phyloP scores from a whole-genome alignment of 345 rosid genomes.

The Brassica juncea region DNA sequence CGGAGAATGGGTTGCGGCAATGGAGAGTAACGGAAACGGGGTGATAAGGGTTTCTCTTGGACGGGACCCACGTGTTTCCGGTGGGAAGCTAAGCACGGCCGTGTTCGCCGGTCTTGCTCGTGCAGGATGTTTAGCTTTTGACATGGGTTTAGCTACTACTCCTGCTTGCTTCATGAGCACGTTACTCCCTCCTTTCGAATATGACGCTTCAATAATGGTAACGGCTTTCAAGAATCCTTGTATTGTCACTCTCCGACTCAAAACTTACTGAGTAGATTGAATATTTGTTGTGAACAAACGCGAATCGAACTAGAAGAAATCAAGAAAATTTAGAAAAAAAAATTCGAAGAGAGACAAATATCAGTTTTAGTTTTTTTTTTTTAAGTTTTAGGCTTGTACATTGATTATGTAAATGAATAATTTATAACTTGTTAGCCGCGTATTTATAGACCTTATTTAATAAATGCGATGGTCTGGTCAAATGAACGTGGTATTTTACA shows the following conservation, averaged over 20 bases:
- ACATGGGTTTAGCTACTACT: conserved; percentile 92
- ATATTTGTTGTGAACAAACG: not conserved
- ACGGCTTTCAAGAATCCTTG: not conserved
- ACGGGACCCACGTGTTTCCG: conserved; percentile 78
- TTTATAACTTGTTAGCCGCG: too few relatives aligned
- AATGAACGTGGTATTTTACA: not conserved
- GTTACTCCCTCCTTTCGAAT: conserved; percentile 63
- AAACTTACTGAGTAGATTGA: not conserved
- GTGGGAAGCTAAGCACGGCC: conserved; percentile 62
- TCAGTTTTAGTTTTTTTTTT: too few relatives aligned
- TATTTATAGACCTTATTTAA: too few relatives aligned
- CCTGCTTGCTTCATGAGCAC: conserved; percentile 98
- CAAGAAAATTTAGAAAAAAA: not conserved
- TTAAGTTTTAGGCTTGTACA: too few relatives aligned
- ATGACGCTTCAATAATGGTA: conserved; percentile 92
- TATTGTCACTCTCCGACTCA: not conserved
- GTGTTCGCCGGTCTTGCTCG: conserved; percentile 79
- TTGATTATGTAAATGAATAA: too few relatives aligned
- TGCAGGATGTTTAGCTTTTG: conserved; percentile 74
- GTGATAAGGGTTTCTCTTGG: conserved; percentile 71
- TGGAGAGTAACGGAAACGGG: conserved; percentile 40
- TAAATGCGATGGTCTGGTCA: not conserved
- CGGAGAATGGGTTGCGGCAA: conserved; percentile 75
- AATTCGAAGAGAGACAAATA: too few relatives aligned
- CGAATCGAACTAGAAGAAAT: not conserved